A percentile compares a stretch with the other conserved stretches of the same genome.
phyloP scores from a whole-genome alignment of 2,329 filamentous ascomycete genomes.

The Rhynchosporium secalis region DNA sequence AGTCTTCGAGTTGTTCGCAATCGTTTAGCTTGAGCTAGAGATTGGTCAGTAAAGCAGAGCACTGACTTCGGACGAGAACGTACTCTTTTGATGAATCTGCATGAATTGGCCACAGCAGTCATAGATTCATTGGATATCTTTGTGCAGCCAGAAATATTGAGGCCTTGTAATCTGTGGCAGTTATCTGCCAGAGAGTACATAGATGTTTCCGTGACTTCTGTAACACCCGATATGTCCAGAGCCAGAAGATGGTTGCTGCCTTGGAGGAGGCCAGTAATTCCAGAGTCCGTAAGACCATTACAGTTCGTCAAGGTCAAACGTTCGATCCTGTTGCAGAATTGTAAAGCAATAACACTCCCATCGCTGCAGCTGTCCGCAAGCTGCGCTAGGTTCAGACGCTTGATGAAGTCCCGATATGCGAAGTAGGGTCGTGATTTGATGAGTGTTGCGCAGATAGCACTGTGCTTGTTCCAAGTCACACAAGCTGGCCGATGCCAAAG shows the following conservation, averaged over 20 bases:
- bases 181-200: slow-evolving; percentile 76
- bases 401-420: slow-evolving; percentile 85
- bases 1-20: slow-evolving; percentile 80
- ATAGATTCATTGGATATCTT: slow-evolving; percentile 86
- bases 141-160: slow-evolving; percentile 87
- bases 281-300: slow-evolving; percentile 77
- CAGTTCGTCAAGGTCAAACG: slow-evolving; percentile 91
- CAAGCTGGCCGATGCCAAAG: slow-evolving; percentile 94
- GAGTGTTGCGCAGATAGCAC: slow-evolving; percentile 78
- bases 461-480: slow-evolving; percentile 79
- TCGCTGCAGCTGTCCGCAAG: slow-evolving; percentile 78
- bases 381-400: slow-evolving; percentile 84
- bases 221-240: slow-evolving; percentile 82
- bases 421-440: slow-evolving; percentile 75
- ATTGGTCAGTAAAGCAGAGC: slow-evolving; percentile 26
- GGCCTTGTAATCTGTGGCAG: slow-evolving; percentile 81
- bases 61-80: slow-evolving; percentile 35
- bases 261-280: slow-evolving; percentile 75
- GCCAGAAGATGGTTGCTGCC: slow-evolving; percentile 82
- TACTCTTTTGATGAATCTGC: slow-evolving; percentile 83
- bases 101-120: slow-evolving; percentile 75
- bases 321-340: slow-evolving; percentile 86
- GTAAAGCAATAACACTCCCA: slow-evolving; percentile 80
- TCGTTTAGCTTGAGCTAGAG: slow-evolving; percentile 87
- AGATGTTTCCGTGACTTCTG: slow-evolving; percentile 77